Base-by-base conservation (phyloP, 2,329 filamentous ascomycete genomes). In the Scedosporium aurantiacum region DNA sequence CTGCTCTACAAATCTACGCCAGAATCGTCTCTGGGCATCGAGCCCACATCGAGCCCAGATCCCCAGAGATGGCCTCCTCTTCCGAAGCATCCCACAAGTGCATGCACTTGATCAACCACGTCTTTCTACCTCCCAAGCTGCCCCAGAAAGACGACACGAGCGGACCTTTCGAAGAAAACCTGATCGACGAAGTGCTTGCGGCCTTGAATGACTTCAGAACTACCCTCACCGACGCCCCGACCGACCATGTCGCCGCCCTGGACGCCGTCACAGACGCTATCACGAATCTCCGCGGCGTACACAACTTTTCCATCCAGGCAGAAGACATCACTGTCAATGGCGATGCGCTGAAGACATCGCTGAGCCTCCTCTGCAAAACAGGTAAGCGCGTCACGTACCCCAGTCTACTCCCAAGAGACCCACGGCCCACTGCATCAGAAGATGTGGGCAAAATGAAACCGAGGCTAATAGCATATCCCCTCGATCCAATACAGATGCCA, bases 81-180 rank as follows among this genome's bases (percentile, higher is more conserved):
- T 58, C 57, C 16, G 7, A 45, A 12, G 1, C 40, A 28, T 47
- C 37, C 57, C 27, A 10, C 6, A 40, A 47, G 21, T 58, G 40
- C 21, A 59, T 60, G 60, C 57, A 57, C 54, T 37, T 65, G 4
- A 63, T 67, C 40, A 41, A 70, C 47, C 71, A 74, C 43, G 56
- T 73, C 3, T 74, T 74, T 28, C 62, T 74, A 2, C 71, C 72
- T 0, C 65, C 70, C 0, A 66, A 69, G 4, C 63, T 71, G 0
- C 72, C 72, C 2, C 64, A 65, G 1, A 10, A 52, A 5, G 66
- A 67, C 25, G 64, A 66, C 8, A 45, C 3, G 7, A 58, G 40
- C 4, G 50, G 6, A 4, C n/a, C 21, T 18, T 57, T 16, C 54
- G 37, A 57, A 18, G 2, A 43, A 7, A 14, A 45, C 23, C 25